Evolutionary conservation across 1,139 yeast species (phyloP).

Genomic region (Suhomyces chickasaworum): DNA sequence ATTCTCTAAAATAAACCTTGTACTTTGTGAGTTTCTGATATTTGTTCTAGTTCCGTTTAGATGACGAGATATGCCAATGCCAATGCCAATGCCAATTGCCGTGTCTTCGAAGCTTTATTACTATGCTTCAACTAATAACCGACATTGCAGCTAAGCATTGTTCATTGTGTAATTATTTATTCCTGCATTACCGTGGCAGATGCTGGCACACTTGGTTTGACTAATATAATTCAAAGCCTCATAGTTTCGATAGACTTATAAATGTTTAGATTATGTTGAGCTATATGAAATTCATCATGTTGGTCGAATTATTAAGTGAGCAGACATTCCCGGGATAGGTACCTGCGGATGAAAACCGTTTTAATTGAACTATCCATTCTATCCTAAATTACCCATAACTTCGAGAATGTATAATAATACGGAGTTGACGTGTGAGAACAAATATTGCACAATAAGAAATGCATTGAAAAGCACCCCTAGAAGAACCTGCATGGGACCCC

Average conservation of each 20-base stretch:
- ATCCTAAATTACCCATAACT: too few relatives aligned
- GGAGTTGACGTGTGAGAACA: not conserved
- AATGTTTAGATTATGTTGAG: not conserved
- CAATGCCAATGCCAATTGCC: conserved; percentile 2
- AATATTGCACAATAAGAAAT: not conserved
- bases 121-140: not conserved
- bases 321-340: not conserved
- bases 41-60: not conserved
- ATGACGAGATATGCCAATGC: not conserved
- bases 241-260: not conserved
- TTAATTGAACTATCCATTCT: not conserved
- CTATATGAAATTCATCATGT: not conserved
- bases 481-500: not conserved
- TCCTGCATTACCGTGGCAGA: conserved; percentile 1
- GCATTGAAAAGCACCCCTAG: not conserved
- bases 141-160: not conserved
- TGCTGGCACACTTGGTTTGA: too few relatives aligned
- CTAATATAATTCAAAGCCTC: not conserved
- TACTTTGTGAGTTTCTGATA: too few relatives aligned
- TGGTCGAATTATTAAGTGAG: not conserved
- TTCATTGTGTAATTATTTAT: not conserved
- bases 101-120: not conserved
- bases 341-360: not conserved
- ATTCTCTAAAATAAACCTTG: too few relatives aligned
- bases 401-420: not conserved